Percentiles rank a stretch among this genome's conserved stretches.
These are phyloP conservation scores for Barbatosphaeria neglecta DNA, from an alignment of 495 filamentous ascomycete genomes.

Conservation along the genomic window DNA sequence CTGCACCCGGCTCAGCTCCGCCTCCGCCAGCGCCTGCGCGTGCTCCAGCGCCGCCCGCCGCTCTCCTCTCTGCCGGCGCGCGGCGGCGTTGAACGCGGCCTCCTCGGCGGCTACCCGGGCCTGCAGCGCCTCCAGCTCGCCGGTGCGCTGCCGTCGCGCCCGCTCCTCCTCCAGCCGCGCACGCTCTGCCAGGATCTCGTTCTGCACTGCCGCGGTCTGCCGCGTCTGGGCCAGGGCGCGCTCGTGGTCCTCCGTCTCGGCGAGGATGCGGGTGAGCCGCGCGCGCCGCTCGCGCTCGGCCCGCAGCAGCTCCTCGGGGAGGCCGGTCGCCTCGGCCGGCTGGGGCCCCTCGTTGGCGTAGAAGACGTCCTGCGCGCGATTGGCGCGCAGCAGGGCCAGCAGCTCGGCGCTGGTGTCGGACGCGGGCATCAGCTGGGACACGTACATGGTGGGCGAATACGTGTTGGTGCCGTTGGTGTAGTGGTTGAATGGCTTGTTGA, in stretches of 20 bases:
- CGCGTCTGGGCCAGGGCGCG: constrained; percentile 23
- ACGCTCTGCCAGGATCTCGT: constrained; percentile 29
- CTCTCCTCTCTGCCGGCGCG: constrained; percentile 13
- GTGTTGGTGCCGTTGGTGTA: constrained; percentile 29
- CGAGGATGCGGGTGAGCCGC: constrained; percentile 20
- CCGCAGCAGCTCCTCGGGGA: constrained; percentile 29
- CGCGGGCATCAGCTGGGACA: constrained; percentile 19
- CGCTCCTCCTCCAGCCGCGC: constrained; percentile 34
- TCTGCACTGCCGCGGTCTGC: constrained; percentile 30
- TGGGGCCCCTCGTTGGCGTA: constrained; percentile 35
- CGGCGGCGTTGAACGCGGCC: constrained; percentile 10
- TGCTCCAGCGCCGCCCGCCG: constrained; percentile 20
- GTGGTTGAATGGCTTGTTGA: constrained; percentile 32
- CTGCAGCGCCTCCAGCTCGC: constrained; percentile 19
- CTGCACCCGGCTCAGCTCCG: constrained; percentile 22
- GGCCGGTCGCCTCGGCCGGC: constrained; percentile 29
- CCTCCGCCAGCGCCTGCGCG: constrained; percentile 25
- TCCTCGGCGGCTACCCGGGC: constrained; percentile 19
- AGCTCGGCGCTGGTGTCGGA: constrained; percentile 23
- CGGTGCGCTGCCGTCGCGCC: constrained; percentile 21
- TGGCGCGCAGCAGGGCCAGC: constrained; percentile 24
- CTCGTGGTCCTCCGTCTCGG: constrained; percentile 24
- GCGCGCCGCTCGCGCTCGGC: constrained; percentile 32
- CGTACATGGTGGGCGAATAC: constrained; percentile 36
- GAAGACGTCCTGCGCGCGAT: constrained; percentile 32